A percentile compares a stretch with the other conserved stretches of the same genome.
These are phyloP conservation scores for Erodium trifolium DNA, from an alignment of 441 rosid genomes.

Conservation along the genomic window DNA sequence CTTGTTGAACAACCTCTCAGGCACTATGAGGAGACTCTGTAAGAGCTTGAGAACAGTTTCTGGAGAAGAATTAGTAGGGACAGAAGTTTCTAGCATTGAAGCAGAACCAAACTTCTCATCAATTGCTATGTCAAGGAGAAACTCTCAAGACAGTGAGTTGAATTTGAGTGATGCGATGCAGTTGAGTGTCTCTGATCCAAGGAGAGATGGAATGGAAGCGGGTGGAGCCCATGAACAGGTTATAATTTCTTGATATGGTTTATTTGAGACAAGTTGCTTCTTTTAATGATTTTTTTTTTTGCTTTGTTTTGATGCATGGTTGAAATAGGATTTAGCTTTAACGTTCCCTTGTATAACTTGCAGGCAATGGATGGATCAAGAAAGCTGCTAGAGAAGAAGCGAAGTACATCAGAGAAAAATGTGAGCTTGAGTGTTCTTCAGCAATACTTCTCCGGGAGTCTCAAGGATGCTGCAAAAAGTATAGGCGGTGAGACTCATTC, in stretches of 20 bases:
- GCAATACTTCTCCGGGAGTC: slow-evolving; percentile 86
- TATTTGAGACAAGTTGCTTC: background rate
- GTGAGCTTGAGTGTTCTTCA: slow-evolving; percentile 83
- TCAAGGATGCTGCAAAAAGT: slow-evolving; percentile 46
- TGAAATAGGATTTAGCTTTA: background rate
- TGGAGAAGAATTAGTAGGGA: slow-evolving; percentile 30
- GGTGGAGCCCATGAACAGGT: slow-evolving; percentile 45
- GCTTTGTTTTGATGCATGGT: background rate
- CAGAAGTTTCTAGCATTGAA: slow-evolving; percentile 28
- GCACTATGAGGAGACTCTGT: slow-evolving; percentile 84
- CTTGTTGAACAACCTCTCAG: slow-evolving; percentile 66
- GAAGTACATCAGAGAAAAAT: slow-evolving; percentile 67
- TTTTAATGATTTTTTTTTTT: background rate
- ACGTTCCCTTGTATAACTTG: background rate
- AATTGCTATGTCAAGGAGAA: slow-evolving; percentile 24
- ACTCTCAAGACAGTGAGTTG: slow-evolving; percentile 25
- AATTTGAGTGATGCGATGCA: slow-evolving; percentile 21
- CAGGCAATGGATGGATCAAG: slow-evolving; percentile 36
- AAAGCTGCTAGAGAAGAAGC: slow-evolving; percentile 53
- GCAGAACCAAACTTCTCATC: slow-evolving; percentile 28
- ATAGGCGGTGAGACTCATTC: slow-evolving; percentile 40
- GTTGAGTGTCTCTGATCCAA: slow-evolving; percentile 27
- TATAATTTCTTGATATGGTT: background rate
- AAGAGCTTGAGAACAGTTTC: slow-evolving; percentile 71
- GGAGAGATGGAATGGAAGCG: slow-evolving; percentile 28